phyloP scores from a whole-genome alignment of 805 yeast species.

The Starmera quercuum region DNA sequence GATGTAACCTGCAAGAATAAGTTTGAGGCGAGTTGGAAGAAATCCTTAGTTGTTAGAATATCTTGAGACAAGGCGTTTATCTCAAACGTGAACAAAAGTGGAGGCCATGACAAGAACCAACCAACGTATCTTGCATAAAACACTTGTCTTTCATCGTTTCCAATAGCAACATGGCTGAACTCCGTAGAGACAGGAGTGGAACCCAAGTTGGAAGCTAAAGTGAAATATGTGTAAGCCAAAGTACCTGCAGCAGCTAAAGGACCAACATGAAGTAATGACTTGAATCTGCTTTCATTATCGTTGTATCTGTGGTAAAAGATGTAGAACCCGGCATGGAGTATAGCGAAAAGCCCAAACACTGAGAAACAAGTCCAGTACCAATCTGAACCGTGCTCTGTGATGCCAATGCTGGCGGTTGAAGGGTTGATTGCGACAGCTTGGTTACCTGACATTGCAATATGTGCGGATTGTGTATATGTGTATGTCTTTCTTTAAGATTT shows the following conservation, averaged over 20 bases:
- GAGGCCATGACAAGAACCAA: constrained; percentile 51
- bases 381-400: constrained; percentile 1
- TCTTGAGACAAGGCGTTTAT: constrained; percentile 14
- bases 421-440: constrained; percentile 1
- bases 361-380: constrained; percentile 28
- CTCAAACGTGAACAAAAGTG: constrained; percentile 25
- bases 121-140: constrained; percentile 51
- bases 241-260: constrained; percentile 36
- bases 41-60: constrained; percentile 7
- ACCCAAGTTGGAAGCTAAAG: constrained; percentile 53
- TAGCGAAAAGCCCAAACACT: constrained; percentile 32
- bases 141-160: constrained; percentile 37
- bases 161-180: constrained; percentile 36
- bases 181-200: constrained; percentile 39
- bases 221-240: constrained; percentile 42
- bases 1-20: constrained; percentile 35
- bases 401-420: neutral
- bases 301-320: neutral
- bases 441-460: neutral
- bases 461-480: too few species aligned
- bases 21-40: constrained; percentile 13
- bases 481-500: neutral
- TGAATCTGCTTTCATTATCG: neutral
- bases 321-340: constrained; percentile 7
- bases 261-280: constrained; percentile 21